Conservation (phyloP, 495 filamentous ascomycete species). For the Evernia prunastri region DNA sequence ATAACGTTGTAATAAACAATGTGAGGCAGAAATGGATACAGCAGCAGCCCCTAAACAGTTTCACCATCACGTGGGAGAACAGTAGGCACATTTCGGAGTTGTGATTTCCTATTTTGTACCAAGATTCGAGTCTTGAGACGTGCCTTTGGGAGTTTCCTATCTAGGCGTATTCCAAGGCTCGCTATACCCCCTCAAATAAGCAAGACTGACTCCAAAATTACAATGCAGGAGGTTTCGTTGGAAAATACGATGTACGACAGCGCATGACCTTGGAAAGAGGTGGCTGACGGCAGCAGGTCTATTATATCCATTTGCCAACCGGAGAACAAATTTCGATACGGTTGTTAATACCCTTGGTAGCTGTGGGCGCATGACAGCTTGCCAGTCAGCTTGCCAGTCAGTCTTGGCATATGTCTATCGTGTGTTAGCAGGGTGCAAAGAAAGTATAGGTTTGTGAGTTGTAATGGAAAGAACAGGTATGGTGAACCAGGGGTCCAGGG, state of each 20-base stretch:
- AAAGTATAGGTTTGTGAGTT: background rate
- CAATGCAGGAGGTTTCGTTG: background rate
- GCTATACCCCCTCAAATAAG: too few species aligned
- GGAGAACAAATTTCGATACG: background rate
- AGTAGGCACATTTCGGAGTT: background rate
- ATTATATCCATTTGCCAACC: background rate
- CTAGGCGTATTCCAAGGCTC: too few species aligned
- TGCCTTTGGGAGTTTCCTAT: background rate
- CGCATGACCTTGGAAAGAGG: background rate
- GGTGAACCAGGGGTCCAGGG: background rate
- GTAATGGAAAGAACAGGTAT: background rate
- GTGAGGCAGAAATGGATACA: slow-evolving; percentile 4
- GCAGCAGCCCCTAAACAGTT: background rate
- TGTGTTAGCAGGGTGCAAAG: background rate
- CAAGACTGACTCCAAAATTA: background rate
- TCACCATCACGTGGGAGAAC: background rate
- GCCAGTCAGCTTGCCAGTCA: background rate
- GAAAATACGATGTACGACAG: background rate
- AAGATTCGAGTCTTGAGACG: background rate
- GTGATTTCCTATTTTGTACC: background rate
- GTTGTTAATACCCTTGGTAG: background rate
- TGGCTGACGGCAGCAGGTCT: background rate
- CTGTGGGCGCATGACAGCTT: background rate
- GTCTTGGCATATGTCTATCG: too few species aligned
- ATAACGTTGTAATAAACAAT: background rate